These are phyloP conservation scores for Paecilomyces niveus DNA, from an alignment of 2,329 filamentous ascomycete genomes.

Conservation along the genomic window DNA sequence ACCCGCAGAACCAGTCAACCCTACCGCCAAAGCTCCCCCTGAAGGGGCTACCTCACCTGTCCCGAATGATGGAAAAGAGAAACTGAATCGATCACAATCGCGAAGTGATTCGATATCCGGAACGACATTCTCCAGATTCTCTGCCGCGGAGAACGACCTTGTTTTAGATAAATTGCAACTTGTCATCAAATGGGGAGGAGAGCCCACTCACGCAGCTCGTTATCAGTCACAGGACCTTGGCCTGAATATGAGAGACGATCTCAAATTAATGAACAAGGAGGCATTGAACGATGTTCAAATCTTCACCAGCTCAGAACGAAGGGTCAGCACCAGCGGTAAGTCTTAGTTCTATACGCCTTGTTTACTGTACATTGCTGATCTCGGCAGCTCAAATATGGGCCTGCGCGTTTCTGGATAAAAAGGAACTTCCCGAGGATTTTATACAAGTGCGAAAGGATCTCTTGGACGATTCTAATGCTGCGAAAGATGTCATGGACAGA, in stretches of 20 bases:
- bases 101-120: conserved; percentile 81
- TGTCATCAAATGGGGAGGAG: conserved; percentile 98
- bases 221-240: conserved; percentile 95
- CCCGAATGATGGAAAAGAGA: conserved; percentile 18
- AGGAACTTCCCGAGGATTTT: conserved; percentile 76
- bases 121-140: conserved; percentile 87
- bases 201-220: conserved; percentile 92
- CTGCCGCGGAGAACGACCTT: conserved; percentile 85
- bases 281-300: conserved; percentile 88
- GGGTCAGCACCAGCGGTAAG: conserved; percentile 75
- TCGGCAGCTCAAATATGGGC: conserved; percentile 80
- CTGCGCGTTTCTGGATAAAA: conserved; percentile 76
- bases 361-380: conserved; percentile 6
- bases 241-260: conserved; percentile 90
- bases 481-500: conserved; percentile 99
- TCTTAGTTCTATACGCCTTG: conserved; percentile 2
- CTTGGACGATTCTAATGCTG: conserved; percentile 93
- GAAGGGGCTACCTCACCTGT: conserved; percentile 17
- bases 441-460: conserved; percentile 91
- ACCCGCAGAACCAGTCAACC: conserved; percentile 10
- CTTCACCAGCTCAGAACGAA: conserved; percentile 90
- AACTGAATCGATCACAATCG: conserved; percentile 45
- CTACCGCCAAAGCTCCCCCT: conserved; percentile 6
- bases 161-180: conserved; percentile 93
- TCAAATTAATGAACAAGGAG: conserved; percentile 86